Conservation (phyloP, 352 stramenopile species). For the Pythium monospermum region DNA sequence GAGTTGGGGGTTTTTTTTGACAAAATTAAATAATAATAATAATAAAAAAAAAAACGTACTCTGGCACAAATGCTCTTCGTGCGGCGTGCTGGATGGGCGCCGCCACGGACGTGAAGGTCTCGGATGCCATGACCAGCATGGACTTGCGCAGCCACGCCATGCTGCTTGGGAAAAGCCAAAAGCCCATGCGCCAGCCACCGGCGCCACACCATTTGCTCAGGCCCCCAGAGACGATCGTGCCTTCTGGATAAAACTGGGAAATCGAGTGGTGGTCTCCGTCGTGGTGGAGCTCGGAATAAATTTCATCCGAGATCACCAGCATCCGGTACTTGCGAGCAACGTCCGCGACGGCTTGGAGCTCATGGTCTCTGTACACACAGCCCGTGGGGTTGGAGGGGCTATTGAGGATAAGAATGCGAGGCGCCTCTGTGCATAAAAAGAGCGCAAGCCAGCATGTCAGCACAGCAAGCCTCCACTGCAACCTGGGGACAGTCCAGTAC, state of each 20-base stretch:
- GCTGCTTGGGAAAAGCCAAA: slow-evolving; percentile 77
- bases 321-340: slow-evolving; percentile 82
- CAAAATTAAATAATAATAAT: no score
- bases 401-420: slow-evolving; percentile 84
- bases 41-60: slow-evolving; percentile 42
- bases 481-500: slow-evolving; percentile 17
- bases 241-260: slow-evolving; percentile 83
- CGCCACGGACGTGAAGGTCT: slow-evolving; percentile 85
- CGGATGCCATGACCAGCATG: slow-evolving; percentile 87
- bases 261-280: slow-evolving; percentile 71
- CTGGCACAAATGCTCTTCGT: slow-evolving; percentile 64
- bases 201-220: slow-evolving; percentile 87
- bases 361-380: slow-evolving; percentile 71
- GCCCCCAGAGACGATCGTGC: slow-evolving; percentile 82
- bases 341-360: slow-evolving; percentile 64
- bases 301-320: slow-evolving; percentile 87
- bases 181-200: slow-evolving; percentile 84
- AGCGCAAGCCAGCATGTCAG: not conserved
- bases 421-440: slow-evolving; percentile 39
- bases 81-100: slow-evolving; percentile 85
- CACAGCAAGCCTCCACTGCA: not conserved
- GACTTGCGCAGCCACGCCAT: slow-evolving; percentile 79
- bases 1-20: no score
- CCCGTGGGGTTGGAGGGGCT: slow-evolving; percentile 83
- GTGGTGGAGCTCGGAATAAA: slow-evolving; percentile 85